Base-by-base conservation (phyloP, 2,329 filamentous ascomycete species). In the Fusarium marasasianum region DNA sequence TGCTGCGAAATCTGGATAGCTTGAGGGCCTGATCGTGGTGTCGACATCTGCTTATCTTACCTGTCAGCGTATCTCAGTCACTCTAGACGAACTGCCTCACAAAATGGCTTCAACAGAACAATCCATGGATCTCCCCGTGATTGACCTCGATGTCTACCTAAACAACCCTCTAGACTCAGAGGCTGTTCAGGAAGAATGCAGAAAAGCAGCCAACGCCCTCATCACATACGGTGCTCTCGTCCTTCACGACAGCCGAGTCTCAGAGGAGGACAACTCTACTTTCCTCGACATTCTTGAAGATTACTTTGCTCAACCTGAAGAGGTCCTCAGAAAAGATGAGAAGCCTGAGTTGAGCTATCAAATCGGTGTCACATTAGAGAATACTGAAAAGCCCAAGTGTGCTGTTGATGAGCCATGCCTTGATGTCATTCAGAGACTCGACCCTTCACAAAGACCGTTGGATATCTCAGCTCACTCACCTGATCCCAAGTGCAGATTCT, bases 281-380 rank as follows among this genome's bases (percentile, higher is more conserved):
- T 91, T 91, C 75, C 86, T 91, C 64, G 88, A 91, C 79, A 83
- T 91, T 43, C 85, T 91, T n/a, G 89, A 91, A 81, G 88, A 90
- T 82, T 91, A 91, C 83, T 91, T 91, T 77, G 88, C 88, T 40
- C 89, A 91, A 80, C 86, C 88, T 22, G 81, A 82, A 24, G 83
- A 79, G 14, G 79, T 77, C 6, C 83, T 91, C 41, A 80, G 79
- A 55, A 78, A 78, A 41, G 89, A 91, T 73, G 88, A 90, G 82
- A 85, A 88, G 6, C 89, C 89, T 11, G 87, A 87, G 77, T 82
- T 91, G 33, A 85, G 86, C 77, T 91, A 90, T 82, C 89, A 91
- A 81, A 85, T 91, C 56, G 89, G 89, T 72, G 89, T 90, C 47
- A 91, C 89, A 38, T 86, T 91, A 63, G 89, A 90, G 75, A 89